These are phyloP conservation scores for Hypsizygus marmoreus DNA, from an alignment of 768 basidiomycete species.

Conservation along the genomic window DNA sequence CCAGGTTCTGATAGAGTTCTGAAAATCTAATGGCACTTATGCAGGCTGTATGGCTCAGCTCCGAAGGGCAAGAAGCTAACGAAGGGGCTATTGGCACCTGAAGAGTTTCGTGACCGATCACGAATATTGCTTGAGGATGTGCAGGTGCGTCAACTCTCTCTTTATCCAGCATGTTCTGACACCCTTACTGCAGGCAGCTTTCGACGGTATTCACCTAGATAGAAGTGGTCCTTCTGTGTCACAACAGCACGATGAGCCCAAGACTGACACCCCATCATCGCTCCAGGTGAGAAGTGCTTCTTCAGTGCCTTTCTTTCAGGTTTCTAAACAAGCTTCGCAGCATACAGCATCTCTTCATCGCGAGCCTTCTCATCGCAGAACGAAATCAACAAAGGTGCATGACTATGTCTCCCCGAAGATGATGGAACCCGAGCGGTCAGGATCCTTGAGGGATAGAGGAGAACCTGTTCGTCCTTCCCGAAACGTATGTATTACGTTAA, in stretches of 20 bases:
- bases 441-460: slow-evolving; percentile 3
- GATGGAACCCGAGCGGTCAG: slow-evolving; percentile 6
- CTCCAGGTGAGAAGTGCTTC: slow-evolving; percentile 6
- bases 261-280: background rate
- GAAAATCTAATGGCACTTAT: background rate
- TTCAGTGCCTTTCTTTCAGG: background rate
- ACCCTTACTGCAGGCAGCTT: slow-evolving; percentile 8
- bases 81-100: slow-evolving; percentile 19
- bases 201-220: slow-evolving; percentile 11
- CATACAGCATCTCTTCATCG: slow-evolving; percentile 6
- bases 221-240: slow-evolving; percentile 13
- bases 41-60: slow-evolving; percentile 21
- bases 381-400: slow-evolving; percentile 6
- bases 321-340: background rate
- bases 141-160: slow-evolving; percentile 11
- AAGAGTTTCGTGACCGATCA: slow-evolving; percentile 23
- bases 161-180: background rate
- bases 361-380: slow-evolving; percentile 13
- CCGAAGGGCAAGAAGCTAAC: slow-evolving; percentile 24
- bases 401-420: slow-evolving; percentile 16
- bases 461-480: slow-evolving; percentile 5
- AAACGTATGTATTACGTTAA: slow-evolving; percentile 6
- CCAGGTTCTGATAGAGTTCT: background rate
- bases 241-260: slow-evolving; percentile 3
- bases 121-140: slow-evolving; percentile 18